Conservation (phyloP, 164 flowering plant species). For the Vitis rupestris region DNA sequence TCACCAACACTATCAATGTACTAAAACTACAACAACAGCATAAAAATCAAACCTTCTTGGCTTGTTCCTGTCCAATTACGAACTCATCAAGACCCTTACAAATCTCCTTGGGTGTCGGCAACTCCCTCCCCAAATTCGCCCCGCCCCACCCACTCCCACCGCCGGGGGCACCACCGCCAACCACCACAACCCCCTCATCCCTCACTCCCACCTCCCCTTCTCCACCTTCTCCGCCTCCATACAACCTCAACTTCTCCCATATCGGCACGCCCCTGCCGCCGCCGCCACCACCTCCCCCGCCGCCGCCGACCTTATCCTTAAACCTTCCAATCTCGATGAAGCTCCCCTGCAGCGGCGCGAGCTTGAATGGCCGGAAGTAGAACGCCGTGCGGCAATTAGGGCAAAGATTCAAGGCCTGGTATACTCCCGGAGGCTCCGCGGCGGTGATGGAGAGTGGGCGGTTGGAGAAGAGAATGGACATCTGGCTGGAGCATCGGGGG, state of each 20-base stretch:
- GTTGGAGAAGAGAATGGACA: conserved; percentile 52
- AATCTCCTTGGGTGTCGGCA: conserved; percentile 53
- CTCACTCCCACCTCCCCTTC: background rate
- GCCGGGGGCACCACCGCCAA: background rate
- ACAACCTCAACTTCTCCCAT: conserved; percentile 6
- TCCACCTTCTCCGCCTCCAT: background rate
- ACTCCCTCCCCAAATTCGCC: conserved; percentile 18
- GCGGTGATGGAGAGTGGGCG: conserved; percentile 49
- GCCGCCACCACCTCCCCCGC: background rate
- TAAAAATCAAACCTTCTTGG: conserved; percentile 34
- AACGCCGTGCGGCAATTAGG: conserved; percentile 48
- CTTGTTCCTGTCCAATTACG: conserved; percentile 43
- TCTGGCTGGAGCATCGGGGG: conserved; percentile 46
- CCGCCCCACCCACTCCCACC: conserved; percentile 4
- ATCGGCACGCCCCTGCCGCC: conserved; percentile 4
- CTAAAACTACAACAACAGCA: too few relatives aligned
- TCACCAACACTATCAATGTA: too few relatives aligned
- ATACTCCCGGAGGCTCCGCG: conserved; percentile 33
- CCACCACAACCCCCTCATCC: background rate
- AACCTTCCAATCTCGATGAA: conserved; percentile 42
- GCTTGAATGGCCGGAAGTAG: conserved; percentile 50
- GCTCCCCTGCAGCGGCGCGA: conserved; percentile 46
- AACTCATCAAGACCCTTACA: conserved; percentile 40
- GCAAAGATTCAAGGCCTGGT: conserved; percentile 57
- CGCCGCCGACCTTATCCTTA: conserved; percentile 5